Conservation (phyloP, 1,284 basidiomycete species). For the Sutorius eximius region DNA sequence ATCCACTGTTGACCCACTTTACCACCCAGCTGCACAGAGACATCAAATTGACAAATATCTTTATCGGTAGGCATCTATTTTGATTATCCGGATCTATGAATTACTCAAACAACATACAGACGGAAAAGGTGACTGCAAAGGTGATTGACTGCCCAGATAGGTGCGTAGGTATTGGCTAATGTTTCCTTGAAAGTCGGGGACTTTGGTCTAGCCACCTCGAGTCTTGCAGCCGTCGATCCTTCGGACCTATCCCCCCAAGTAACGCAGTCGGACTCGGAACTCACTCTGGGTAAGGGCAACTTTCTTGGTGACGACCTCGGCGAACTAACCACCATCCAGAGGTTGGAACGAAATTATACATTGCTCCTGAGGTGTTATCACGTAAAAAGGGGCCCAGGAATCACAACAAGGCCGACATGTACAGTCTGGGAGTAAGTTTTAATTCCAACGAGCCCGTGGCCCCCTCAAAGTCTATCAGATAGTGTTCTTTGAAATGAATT, state of each 20-base stretch:
- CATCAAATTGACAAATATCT: conserved; percentile 90
- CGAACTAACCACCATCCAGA: conserved; percentile 43
- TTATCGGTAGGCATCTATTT: conserved; percentile 62
- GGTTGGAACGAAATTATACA: conserved; percentile 91
- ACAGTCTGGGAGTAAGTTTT: conserved; percentile 78
- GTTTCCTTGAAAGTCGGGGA: conserved; percentile 67
- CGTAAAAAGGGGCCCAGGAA: conserved; percentile 62
- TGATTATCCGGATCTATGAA: neutral
- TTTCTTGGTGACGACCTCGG: neutral
- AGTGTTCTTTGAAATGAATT: conserved; percentile 98
- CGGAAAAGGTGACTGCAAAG: conserved; percentile 87
- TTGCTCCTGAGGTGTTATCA: conserved; percentile 84
- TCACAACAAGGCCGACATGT: conserved; percentile 91
- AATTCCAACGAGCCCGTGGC: neutral
- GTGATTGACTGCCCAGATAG: conserved; percentile 36
- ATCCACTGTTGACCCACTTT: conserved; percentile 1
- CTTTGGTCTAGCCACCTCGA: conserved; percentile 89
- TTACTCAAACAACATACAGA: conserved; percentile 44
- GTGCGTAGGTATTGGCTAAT: neutral
- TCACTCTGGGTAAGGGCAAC: conserved; percentile 63
- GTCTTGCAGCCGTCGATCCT: conserved; percentile 72
- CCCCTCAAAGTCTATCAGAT: conserved; percentile 49
- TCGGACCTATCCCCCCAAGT: conserved; percentile 55
- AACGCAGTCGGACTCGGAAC: conserved; percentile 54
- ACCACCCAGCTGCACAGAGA: conserved; percentile 76